phyloP scores from a whole-genome alignment of 495 filamentous ascomycete genomes.

The Cladorrhinum samala region DNA sequence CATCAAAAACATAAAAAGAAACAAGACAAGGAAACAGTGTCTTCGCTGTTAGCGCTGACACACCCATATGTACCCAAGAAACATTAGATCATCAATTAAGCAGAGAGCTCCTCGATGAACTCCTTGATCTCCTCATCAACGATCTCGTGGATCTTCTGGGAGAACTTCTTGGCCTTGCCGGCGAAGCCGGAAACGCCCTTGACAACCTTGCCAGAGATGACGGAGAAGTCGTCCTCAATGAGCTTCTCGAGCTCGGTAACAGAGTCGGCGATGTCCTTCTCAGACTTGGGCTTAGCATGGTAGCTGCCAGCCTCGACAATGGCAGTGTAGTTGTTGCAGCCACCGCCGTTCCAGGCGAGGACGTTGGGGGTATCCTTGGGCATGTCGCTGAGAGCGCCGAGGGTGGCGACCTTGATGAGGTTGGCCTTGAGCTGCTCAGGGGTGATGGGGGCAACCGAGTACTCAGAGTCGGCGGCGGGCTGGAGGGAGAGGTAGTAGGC shows the following conservation, averaged over 20 bases:
- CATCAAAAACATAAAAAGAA: constrained; percentile 10
- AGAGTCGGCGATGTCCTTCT: constrained; percentile 20
- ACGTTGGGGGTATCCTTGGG: constrained; percentile 76
- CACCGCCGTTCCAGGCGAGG: constrained; percentile 98
- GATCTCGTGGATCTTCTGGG: constrained; percentile 48
- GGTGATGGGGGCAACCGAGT: constrained; percentile 80
- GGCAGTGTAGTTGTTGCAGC: constrained; percentile 78
- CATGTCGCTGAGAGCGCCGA: constrained; percentile 73
- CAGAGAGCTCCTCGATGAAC: constrained; percentile 56
- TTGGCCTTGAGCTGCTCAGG: constrained; percentile 90
- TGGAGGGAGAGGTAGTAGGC: constrained; percentile 98
- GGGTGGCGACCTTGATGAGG: constrained; percentile 77
- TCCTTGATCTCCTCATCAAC: constrained; percentile 62
- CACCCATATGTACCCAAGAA: neutral
- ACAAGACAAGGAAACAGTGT: constrained; percentile 2
- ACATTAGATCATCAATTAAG: constrained; percentile 21
- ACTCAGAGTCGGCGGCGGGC: constrained; percentile 80
- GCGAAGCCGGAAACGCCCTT: constrained; percentile 40
- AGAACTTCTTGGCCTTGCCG: constrained; percentile 42
- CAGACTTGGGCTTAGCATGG: constrained; percentile 32
- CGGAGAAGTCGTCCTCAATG: constrained; percentile 52
- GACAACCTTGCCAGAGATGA: constrained; percentile 49
- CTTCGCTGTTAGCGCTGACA: constrained; percentile 12
- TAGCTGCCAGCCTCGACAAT: constrained; percentile 71
- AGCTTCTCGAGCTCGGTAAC: constrained; percentile 54